Evolutionary conservation across 2,329 filamentous ascomycete genomes (phyloP), one percentile per base, ranked within the genome.

Genomic region (Penicillium sclerotigenum): DNA sequence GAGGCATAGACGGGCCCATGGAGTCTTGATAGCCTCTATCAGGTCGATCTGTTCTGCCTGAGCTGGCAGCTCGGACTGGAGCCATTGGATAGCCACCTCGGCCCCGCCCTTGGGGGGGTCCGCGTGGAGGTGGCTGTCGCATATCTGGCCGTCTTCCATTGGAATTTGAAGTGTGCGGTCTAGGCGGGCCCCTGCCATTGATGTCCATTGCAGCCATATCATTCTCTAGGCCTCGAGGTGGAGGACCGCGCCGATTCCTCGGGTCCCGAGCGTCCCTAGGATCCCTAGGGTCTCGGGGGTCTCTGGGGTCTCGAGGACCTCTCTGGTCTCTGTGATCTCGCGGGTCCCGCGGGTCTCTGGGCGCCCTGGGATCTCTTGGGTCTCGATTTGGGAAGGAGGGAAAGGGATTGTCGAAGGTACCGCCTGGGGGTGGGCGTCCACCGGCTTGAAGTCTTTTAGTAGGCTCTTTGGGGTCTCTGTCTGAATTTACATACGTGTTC

Each of bases 361-460:
- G 51, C 4, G 34, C 20, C n/a, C 52, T 49, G 18, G 46, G 37
- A 10, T 36, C 50, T 53, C 43, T 48, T n/a, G 51, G 51, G 22
- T 54, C 51, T 43, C 46, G 52, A 16, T 37, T 42, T 45, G 64
- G 73, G 58, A 69, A 80, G 5, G 73, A 66, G 26, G 80, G 79
- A 53, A 81, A 82, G 3, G 80, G 80, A 60, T 77, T 79, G 54
- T 83, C 80, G 69, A 75, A 81, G 28, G 71, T 73, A 70, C 42
- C 76, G 71, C 33, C 77, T 46, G 70, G 70, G 4, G 72, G 74
- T 34, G 63, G 61, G 48, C 62, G 64, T 47, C 47, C 65, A 47
- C 59, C 47, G 36, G 62, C 46, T 65, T 54, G 18, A 37, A 37
- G 48, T 14, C 16, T 41, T 36, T 65, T 56, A 64, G 53, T 43